Evolutionary conservation across 176 grass and related monocot genomes (phyloP), one percentile per base, ranked within the genome.

Genomic region (Carex parvula): DNA sequence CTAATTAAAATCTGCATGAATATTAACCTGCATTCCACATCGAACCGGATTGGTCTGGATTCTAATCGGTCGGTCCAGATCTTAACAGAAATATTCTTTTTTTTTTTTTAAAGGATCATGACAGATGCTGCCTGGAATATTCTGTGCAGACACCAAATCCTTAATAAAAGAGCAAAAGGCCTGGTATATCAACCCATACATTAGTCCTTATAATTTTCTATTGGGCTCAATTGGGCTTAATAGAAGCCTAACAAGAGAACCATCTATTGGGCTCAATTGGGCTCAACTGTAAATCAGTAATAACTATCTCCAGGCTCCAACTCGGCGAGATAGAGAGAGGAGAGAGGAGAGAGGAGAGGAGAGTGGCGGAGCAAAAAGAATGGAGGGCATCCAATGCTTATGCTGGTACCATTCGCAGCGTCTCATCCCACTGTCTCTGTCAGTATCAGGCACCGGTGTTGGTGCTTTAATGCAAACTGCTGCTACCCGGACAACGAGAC

Each of bases 351-450:
- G 69, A 71, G 50, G 4, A 42, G 30, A 63, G 6, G 9, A 41
- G 17, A 76, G 39, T 5, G 12, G 1, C 8, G 9, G 79, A 62
- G 59, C n/a, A n/a, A 44, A n/a, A n/a, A 63, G 17, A 64, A 81
- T 81, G 79, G 79, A 24, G 35, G 22, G 18, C 30, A 63, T 81
- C n/a, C 79, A 81, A 41, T 58, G 79, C 16, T 32, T 81, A 46
- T 48, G 58, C 10, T 81, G 56, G 35, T 21, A 18, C 58, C 79
- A 81, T 32, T 64, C 58, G 12, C 35, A 64, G n/a, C 32, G 79
- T 81, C 58, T 81, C 33, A 64, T 64, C 20, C 39, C 32, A 81
- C 11, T 81, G 1, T 81, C 79, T 6, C 58, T 46, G 16, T 62
- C 78, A 41, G 32, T 62, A 13, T 81, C 79, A 37, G 3, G 58